phyloP scores from a whole-genome alignment of 345 rosid genomes.

The Eucalyptus tenuipes region DNA sequence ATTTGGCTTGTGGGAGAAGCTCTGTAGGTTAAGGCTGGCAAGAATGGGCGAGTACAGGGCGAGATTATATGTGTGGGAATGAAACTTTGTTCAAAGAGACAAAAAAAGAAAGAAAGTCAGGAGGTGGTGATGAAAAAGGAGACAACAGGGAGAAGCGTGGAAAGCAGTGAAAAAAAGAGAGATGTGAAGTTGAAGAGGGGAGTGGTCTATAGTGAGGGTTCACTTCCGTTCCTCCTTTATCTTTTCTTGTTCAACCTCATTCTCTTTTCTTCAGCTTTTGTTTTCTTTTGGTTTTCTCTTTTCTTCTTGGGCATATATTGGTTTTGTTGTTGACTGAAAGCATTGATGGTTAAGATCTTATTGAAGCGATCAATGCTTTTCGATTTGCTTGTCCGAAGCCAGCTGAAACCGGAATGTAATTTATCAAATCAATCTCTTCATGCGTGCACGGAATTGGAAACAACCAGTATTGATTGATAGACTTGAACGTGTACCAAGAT shows the following conservation, averaged over 20 bases:
- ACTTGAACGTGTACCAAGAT: not conserved
- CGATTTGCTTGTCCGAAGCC: not conserved
- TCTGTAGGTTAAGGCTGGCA: not conserved
- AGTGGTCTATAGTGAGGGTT: not conserved
- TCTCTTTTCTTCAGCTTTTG: not conserved
- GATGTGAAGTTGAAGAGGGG: not conserved
- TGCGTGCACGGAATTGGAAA: not conserved
- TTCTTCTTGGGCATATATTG: slow-evolving; percentile 1
- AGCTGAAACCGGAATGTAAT: not conserved
- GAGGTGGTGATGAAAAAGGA: not conserved
- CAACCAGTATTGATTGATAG: not conserved
- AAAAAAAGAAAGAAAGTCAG: not conserved
- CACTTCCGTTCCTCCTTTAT: not conserved
- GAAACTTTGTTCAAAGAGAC: not conserved
- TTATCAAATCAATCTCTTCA: not conserved
- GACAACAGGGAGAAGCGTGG: not conserved
- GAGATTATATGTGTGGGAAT: not conserved
- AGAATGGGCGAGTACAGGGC: not conserved
- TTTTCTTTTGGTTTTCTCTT: not conserved
- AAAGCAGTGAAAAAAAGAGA: not conserved
- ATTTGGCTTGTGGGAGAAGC: not conserved
- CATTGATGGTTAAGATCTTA: slow-evolving; percentile 21
- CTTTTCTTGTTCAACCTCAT: not conserved
- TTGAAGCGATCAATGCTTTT: slow-evolving; percentile 19
- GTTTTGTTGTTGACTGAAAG: slow-evolving; percentile 18